Evolutionary conservation across 129 eudicot genomes (phyloP).

Genomic region (sunflower (Helianthus annuus)): HanXRQr2.0-SUNRISE NC_035445.2:155376265-155376764

Average conservation of each 20-base stretch:
- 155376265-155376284: constrained; percentile 37
- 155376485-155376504: no score
- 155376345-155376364: constrained; percentile 17
- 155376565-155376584: neutral
- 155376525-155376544: neutral
- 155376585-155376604: constrained; percentile 6
- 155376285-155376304: constrained; percentile 48
- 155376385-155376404: constrained; percentile 23
- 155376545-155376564: neutral
- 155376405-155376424: neutral
- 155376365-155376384: neutral
- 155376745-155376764: constrained; percentile 4
- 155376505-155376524: neutral
- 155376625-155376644: constrained; percentile 8
- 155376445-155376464: neutral
- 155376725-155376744: neutral
- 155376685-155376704: neutral
- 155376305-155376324: constrained; percentile 10
- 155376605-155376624: neutral
- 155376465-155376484: neutral
- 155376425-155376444: constrained; percentile 25
- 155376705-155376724: neutral
- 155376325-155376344: constrained; percentile 27
- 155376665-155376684: constrained; percentile 18
- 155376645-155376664: constrained; percentile 9